phyloP scores from a whole-genome alignment of 371 early-diverging fungal genomes.

The Mortierella sp. region DNA sequence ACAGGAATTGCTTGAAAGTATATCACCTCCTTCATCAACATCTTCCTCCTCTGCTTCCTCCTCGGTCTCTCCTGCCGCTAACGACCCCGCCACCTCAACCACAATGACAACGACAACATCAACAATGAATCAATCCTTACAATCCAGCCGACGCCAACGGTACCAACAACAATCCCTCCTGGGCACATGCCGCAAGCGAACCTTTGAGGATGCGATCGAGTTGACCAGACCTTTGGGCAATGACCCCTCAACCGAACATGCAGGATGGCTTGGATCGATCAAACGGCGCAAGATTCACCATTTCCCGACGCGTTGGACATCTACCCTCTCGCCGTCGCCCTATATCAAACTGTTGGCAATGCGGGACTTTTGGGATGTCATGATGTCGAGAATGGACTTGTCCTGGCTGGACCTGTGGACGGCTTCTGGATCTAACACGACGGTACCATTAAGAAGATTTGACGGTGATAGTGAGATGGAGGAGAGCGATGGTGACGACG shows the following conservation, averaged over 20 bases:
- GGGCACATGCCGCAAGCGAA: slow-evolving; percentile 35
- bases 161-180: background rate
- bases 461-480: background rate
- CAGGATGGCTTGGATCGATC: slow-evolving; percentile 51
- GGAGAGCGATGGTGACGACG: background rate
- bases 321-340: slow-evolving; percentile 46
- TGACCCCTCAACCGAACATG: slow-evolving; percentile 18
- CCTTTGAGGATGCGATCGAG: slow-evolving; percentile 48
- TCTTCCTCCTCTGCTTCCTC: background rate
- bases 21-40: background rate
- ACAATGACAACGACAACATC: background rate
- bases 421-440: background rate
- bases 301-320: slow-evolving; percentile 50
- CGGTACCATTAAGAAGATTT: slow-evolving; percentile 1
- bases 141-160: background rate
- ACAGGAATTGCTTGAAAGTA: background rate
- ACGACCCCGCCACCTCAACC: background rate
- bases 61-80: background rate
- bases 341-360: slow-evolving; percentile 41
- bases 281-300: slow-evolving; percentile 58
- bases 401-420: slow-evolving; percentile 25
- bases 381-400: slow-evolving; percentile 40
- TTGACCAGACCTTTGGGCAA: slow-evolving; percentile 31
- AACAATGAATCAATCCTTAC: background rate
- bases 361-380: slow-evolving; percentile 53